phyloP scores from a whole-genome alignment of 2,329 filamentous ascomycete genomes.

The Zymoseptoria brevis region DNA sequence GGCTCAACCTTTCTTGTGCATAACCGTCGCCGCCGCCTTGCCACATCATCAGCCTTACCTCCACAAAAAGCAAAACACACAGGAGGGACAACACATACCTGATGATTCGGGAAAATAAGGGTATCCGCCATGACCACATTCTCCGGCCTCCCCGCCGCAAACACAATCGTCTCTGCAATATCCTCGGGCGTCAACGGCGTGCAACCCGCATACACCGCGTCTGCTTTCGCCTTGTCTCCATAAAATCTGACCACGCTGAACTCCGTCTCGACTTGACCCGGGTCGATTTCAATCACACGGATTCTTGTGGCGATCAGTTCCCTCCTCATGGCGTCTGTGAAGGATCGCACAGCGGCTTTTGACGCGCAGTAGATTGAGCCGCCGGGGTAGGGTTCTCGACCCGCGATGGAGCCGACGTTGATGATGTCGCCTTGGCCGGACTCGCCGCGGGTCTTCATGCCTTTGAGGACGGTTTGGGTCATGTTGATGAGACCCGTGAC shows the following conservation, averaged over 20 bases:
- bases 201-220: constrained; percentile 78
- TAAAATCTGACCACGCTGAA: constrained; percentile 84
- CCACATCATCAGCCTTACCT: constrained; percentile 9
- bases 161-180: constrained; percentile 85
- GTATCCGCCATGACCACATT: constrained; percentile 89
- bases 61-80: background rate
- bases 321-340: constrained; percentile 73
- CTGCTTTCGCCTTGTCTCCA: constrained; percentile 81
- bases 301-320: constrained; percentile 77
- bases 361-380: constrained; percentile 90
- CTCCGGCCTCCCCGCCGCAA: constrained; percentile 72
- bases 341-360: constrained; percentile 79
- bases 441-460: constrained; percentile 62
- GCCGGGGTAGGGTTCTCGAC: constrained; percentile 73
- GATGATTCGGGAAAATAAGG: constrained; percentile 79
- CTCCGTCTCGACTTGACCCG: constrained; percentile 89
- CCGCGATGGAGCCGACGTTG: constrained; percentile 90
- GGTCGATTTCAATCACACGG: constrained; percentile 79
- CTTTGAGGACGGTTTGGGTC: constrained; percentile 81
- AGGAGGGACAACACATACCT: constrained; percentile 48
- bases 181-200: constrained; percentile 84
- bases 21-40: constrained; percentile 38
- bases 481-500: constrained; percentile 92
- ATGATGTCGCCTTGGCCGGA: constrained; percentile 87
- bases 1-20: constrained; percentile 35